Base-by-base conservation (phyloP, 1,139 yeast species). In the Protomyces arabidopsidicola region DNA sequence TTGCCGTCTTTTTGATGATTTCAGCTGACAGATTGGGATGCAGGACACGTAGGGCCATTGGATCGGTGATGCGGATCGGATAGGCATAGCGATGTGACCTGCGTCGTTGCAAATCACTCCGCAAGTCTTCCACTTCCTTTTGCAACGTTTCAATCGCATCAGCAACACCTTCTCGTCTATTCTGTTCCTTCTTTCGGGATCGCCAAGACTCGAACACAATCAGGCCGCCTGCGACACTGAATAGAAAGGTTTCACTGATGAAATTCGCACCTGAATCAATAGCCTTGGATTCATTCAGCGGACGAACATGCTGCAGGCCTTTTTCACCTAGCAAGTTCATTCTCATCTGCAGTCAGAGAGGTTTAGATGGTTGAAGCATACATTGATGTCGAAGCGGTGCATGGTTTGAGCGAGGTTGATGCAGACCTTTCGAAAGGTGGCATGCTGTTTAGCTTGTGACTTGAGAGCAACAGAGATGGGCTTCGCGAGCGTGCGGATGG, bases 241-340 rank as follows among this genome's bases (percentile, higher is more conserved):
- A 90, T 45, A 90, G 84, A 71, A 90, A 86, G 45, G 84, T 74
- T 73, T 90, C 96, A 50, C 93, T 86, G 6, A 90, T 75, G 71
- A 89, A 84, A 57, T 82, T 86, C 55, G 96, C 95, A 1, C 96
- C 96, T 65, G 81, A 84, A 67, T 90, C 95, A 53, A 90, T 83
- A 53, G 97, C 97, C 71, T 84, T 86, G 27, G 86, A 84, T 69
- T 90, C 96, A 72, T 88, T 90, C 71, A 90, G 79, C 0, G 96
- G 96, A 55, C 96, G 79, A 10, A 89, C 81, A 69, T 81, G 83
- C 53, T 34, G 59, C 9, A 53, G 36, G 12, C 63, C 54, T 42
- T 66, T 55, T 39, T 77, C 67, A 83, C 93, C 89, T 65, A 86
- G 75, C 53, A 89, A 78, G 51, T 83, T 79, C 82, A 84, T 81